phyloP scores from a whole-genome alignment of 352 stramenopile species.

The Globisporangium apiculatum region DNA sequence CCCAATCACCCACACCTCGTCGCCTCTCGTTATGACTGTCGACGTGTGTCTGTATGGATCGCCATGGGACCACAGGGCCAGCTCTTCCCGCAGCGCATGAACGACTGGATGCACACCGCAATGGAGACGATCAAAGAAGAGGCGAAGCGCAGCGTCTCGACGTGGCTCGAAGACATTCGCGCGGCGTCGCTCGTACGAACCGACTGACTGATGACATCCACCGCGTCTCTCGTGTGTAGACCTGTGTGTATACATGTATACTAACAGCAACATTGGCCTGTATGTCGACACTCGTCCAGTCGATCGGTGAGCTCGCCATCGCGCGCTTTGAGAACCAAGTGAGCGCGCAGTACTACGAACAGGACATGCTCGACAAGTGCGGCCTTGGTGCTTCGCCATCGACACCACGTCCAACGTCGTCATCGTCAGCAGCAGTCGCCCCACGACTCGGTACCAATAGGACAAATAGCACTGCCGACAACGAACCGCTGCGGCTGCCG shows the following conservation, averaged over 20 bases:
- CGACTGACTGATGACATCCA: background rate
- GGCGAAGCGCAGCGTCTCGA: conserved; percentile 49
- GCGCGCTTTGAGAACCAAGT: conserved; percentile 72
- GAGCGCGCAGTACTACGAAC: conserved; percentile 66
- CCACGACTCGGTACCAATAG: too few relatives aligned
- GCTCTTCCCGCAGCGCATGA: conserved; percentile 69
- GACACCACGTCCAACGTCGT: conserved; percentile 6
- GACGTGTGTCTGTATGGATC: background rate
- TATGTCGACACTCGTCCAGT: conserved; percentile 15
- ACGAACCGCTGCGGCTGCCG: conserved; percentile 40
- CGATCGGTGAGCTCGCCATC: conserved; percentile 58
- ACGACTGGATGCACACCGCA: conserved; percentile 69
- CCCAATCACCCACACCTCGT: background rate
- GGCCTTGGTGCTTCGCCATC: conserved; percentile 19
- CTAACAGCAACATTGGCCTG: background rate
- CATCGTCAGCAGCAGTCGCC: background rate
- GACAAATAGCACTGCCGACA: background rate
- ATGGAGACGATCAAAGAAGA: conserved; percentile 72
- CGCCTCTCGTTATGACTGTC: too few relatives aligned
- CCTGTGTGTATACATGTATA: background rate
- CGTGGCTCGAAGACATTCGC: conserved; percentile 71
- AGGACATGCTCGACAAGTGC: conserved; percentile 72
- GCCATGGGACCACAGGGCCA: conserved; percentile 23
- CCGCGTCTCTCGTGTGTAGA: too few relatives aligned
- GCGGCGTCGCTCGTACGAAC: conserved; percentile 35